Evolutionary conservation across 192 early-diverging fungal genomes (phyloP).

Genomic region (Obelidium mucronatum): DNA sequence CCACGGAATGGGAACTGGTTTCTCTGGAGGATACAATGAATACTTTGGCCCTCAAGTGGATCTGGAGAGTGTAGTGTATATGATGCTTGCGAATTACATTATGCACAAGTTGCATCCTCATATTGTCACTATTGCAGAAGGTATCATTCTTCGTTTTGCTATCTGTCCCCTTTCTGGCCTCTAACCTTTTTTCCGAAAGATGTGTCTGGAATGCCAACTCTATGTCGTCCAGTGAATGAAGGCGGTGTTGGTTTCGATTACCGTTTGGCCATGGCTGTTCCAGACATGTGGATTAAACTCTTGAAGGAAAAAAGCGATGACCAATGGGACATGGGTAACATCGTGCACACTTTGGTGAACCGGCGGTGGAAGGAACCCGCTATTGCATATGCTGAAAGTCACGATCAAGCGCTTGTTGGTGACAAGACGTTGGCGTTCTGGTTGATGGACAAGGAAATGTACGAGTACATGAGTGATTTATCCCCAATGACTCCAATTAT

Average conservation of each 20-base stretch:
- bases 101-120: conserved; percentile 81
- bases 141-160: conserved; percentile 44
- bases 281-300: conserved; percentile 99
- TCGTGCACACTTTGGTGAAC: conserved; percentile 89
- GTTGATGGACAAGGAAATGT: conserved; percentile 99
- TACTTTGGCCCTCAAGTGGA: conserved; percentile 90
- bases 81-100: conserved; percentile 91
- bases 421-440: conserved; percentile 99
- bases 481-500: conserved; percentile 85
- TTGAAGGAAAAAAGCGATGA: conserved; percentile 91
- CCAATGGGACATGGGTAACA: conserved; percentile 90
- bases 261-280: conserved; percentile 93
- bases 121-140: conserved; percentile 91
- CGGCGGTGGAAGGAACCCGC: conserved; percentile 91
- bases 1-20: conserved; percentile 93
- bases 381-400: conserved; percentile 94
- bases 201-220: conserved; percentile 98
- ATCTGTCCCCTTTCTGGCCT: neutral
- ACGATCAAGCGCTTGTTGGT: conserved; percentile 98
- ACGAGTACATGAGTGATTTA: conserved; percentile 89
- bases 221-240: conserved; percentile 84
- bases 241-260: conserved; percentile 98
- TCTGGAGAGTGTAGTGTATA: conserved; percentile 84
- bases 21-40: conserved; percentile 91
- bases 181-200: conserved; percentile 59